Conservation (phyloP, 306 rosid genomes). For the Sicyos baderoa region DNA sequence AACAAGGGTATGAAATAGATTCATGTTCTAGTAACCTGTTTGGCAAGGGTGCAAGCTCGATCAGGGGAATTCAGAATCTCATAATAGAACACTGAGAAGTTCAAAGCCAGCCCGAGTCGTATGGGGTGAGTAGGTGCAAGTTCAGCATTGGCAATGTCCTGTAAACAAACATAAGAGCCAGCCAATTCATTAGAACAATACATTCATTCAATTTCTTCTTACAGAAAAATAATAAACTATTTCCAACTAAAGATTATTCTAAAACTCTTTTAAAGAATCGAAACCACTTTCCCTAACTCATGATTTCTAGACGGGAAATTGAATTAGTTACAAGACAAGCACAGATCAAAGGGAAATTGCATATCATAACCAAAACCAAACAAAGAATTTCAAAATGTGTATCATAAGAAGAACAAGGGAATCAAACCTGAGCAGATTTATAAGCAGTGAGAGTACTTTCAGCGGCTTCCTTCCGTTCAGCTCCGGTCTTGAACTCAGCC, state of each 20-base stretch:
- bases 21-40: conserved; percentile 57
- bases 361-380: too few relatives aligned
- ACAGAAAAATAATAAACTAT: not conserved
- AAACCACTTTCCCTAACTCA: not conserved
- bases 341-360: too few relatives aligned
- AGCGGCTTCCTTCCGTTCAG: conserved; percentile 96
- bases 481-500: conserved; percentile 96
- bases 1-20: not conserved
- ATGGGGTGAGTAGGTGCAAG: conserved; percentile 94
- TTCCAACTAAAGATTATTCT: not conserved
- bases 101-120: conserved; percentile 95
- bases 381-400: not conserved
- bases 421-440: conserved; percentile 85
- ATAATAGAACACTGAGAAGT: conserved; percentile 88
- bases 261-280: not conserved
- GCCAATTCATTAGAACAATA: not conserved
- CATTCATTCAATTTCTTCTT: not conserved
- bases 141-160: conserved; percentile 90
- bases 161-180: conserved; percentile 15
- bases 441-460: conserved; percentile 93
- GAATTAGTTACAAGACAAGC: not conserved
- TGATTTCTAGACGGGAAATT: not conserved
- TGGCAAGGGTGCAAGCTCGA: conserved; percentile 97
- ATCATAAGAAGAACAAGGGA: not conserved
- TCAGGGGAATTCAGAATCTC: conserved; percentile 98